phyloP scores from a whole-genome alignment of 2,329 filamentous ascomycete species.

The Colletotrichum sp. region DNA sequence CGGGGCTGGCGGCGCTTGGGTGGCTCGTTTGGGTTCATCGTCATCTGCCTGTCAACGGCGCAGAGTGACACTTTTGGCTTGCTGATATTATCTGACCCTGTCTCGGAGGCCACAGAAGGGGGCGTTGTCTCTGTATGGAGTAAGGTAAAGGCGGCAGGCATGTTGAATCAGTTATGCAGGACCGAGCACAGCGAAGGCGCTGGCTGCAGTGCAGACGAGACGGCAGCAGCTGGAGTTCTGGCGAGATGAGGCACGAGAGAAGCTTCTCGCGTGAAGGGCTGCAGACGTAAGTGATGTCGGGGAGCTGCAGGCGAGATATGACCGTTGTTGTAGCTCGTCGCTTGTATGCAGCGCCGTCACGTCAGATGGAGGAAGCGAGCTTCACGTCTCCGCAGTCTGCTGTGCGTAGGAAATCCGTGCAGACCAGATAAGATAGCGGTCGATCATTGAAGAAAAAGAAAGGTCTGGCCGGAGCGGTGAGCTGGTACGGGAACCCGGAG shows the following conservation, averaged over 20 bases:
- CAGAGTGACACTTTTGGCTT: neutral
- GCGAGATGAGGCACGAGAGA: neutral
- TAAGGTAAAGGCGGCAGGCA: neutral
- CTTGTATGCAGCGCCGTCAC: neutral
- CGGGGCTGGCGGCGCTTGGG: neutral
- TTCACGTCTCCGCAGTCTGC: neutral
- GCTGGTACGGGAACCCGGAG: neutral
- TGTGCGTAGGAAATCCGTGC: neutral
- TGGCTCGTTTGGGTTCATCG: neutral
- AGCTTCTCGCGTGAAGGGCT: neutral
- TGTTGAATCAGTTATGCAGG: slow-evolving; percentile 10
- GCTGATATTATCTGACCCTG: neutral
- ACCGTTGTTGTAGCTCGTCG: neutral
- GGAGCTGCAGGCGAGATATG: slow-evolving; percentile 14
- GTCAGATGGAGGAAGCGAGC: neutral
- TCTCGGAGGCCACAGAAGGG: slow-evolving; percentile 5
- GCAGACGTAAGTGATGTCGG: neutral
- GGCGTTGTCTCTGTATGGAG: neutral
- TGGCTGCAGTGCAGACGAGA: neutral
- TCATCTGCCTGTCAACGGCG: neutral
- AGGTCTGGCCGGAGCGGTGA: neutral
- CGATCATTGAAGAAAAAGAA: slow-evolving; percentile 4
- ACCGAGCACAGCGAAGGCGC: neutral
- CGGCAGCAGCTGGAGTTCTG: neutral
- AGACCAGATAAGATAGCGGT: neutral